These are phyloP conservation scores for Blastocystis sp. DNA, from an alignment of 352 stramenopile genomes.

Conservation along the genomic window DNA sequence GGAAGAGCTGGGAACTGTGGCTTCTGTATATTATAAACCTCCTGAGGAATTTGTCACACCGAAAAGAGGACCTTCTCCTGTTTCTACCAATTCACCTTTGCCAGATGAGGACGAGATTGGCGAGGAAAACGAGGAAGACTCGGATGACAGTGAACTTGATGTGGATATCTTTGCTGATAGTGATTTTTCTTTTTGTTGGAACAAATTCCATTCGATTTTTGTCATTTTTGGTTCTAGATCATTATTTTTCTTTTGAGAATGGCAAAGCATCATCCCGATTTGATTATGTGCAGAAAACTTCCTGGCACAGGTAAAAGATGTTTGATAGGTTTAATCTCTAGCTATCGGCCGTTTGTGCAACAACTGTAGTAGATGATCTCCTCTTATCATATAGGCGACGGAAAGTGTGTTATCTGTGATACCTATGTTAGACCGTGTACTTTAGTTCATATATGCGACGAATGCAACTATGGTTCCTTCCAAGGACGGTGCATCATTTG, in stretches of 20 bases:
- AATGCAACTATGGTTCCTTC: slow-evolving; percentile 98
- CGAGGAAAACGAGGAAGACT: not conserved
- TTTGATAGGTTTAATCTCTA: slow-evolving; percentile 63
- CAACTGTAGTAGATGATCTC: slow-evolving; percentile 76
- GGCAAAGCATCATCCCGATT: slow-evolving; percentile 98
- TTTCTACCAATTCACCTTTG: slow-evolving; percentile 12
- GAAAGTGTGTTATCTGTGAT: slow-evolving; percentile 98
- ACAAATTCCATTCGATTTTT: not conserved
- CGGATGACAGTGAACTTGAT: not conserved
- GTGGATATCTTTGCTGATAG: slow-evolving; percentile 2
- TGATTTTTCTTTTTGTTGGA: not conserved
- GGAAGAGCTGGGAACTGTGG: slow-evolving; percentile 91
- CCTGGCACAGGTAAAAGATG: slow-evolving; percentile 81
- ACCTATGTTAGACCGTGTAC: slow-evolving; percentile 94
- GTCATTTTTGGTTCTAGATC: not conserved
- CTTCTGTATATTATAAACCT: slow-evolving; percentile 95
- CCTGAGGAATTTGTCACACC: slow-evolving; percentile 79
- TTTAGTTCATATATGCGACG: slow-evolving; percentile 96
- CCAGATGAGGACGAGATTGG: not conserved
- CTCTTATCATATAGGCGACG: slow-evolving; percentile 77
- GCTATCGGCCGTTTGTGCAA: slow-evolving; percentile 92
- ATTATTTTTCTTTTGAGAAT: slow-evolving; percentile 68
- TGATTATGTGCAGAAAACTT: slow-evolving; percentile 99
- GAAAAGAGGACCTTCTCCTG: slow-evolving; percentile 63
- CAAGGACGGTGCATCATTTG: slow-evolving; percentile 91